Evolutionary conservation across 2,329 filamentous ascomycete genomes (phyloP).

Genomic region (Tolypocladium capitatum): DNA sequence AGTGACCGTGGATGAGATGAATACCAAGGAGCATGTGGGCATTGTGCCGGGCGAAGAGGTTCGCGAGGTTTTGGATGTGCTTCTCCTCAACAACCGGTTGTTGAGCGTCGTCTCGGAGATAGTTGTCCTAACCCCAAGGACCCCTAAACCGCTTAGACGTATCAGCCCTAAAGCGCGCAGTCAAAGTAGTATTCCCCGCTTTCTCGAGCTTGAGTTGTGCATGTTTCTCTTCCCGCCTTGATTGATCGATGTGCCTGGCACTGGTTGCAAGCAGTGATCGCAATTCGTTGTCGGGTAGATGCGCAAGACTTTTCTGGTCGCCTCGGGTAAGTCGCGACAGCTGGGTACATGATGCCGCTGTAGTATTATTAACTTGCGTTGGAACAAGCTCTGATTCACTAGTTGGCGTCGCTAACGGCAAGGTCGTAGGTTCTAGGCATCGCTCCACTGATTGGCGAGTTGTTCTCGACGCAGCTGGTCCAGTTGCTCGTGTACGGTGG

Average conservation of each 20-base stretch:
- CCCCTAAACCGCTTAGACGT: not conserved
- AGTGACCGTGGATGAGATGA: conserved; percentile 1
- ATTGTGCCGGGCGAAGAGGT: not conserved
- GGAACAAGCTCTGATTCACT: not conserved
- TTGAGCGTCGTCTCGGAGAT: not conserved
- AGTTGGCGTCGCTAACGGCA: not conserved
- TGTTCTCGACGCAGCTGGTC: not conserved
- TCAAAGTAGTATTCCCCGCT: not conserved
- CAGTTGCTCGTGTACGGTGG: conserved; percentile 4
- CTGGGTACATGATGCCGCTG: not conserved
- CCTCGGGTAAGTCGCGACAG: not conserved
- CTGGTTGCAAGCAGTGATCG: not conserved
- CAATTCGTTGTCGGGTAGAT: not conserved
- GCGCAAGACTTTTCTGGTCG: not conserved
- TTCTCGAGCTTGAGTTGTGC: not conserved
- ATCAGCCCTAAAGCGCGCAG: not conserved
- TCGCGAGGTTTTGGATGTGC: conserved; percentile 1
- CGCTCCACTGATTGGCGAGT: not conserved
- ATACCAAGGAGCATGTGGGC: not conserved
- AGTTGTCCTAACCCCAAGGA: not conserved
- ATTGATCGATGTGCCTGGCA: not conserved
- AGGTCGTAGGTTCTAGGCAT: not conserved
- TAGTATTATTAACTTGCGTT: not conserved
- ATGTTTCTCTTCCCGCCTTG: not conserved
- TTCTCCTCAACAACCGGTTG: not conserved